A percentile compares a stretch with the other conserved stretches of the same genome.
These are phyloP conservation scores for Cordyceps cicadae DNA, from an alignment of 2,329 filamentous ascomycete species.

Conservation along the genomic window DNA sequence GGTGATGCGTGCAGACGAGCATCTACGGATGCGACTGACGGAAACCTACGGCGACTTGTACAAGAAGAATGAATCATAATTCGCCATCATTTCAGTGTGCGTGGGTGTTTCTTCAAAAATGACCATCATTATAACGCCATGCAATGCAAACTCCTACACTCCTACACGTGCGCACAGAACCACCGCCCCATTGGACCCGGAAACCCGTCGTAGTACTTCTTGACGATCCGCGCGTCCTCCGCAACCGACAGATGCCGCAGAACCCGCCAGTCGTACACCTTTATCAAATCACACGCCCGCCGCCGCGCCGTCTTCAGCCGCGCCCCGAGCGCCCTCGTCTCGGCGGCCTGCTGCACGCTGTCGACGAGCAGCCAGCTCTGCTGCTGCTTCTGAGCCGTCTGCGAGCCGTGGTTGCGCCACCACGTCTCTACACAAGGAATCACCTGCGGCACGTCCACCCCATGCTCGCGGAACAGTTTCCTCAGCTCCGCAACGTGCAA, in stretches of 20 bases:
- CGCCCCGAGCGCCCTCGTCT: conserved; percentile 26
- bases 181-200: conserved; percentile 36
- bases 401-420: conserved; percentile 8
- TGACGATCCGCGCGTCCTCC: conserved; percentile 26
- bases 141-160: background rate
- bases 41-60: conserved; percentile 53
- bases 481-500: background rate
- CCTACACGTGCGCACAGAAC: conserved; percentile 34
- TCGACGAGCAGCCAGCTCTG: conserved; percentile 32
- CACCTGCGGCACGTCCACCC: conserved; percentile 23
- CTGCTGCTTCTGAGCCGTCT: background rate
- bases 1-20: conserved; percentile 55
- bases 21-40: conserved; percentile 52
- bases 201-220: conserved; percentile 27
- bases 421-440: conserved; percentile 30
- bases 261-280: conserved; percentile 40
- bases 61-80: conserved; percentile 23
- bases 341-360: conserved; percentile 21
- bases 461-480: conserved; percentile 33
- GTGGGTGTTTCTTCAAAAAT: background rate
- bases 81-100: background rate
- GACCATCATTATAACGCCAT: background rate
- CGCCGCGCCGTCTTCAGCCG: conserved; percentile 24
- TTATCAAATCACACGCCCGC: conserved; percentile 27
- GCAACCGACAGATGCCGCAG: conserved; percentile 31